Conservation (phyloP, 148 eudicot genomes). For the Suaeda aralocaspica region DNA sequence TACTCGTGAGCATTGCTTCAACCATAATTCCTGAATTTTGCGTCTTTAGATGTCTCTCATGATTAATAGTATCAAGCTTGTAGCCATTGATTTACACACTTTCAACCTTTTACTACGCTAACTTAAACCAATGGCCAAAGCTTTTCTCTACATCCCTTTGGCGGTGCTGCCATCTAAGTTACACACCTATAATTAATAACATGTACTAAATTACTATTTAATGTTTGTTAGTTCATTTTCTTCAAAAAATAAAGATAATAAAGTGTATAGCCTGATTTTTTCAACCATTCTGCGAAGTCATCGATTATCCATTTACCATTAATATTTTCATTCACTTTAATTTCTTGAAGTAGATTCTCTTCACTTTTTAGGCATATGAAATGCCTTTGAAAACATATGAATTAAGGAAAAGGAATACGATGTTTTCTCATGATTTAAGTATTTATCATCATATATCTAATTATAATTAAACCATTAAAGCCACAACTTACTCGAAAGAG, state of each 20-base stretch:
- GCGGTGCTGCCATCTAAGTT: background rate
- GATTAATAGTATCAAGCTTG: background rate
- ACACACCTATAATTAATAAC: background rate
- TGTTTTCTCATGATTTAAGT: too few species aligned
- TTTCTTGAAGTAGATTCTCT: too few species aligned
- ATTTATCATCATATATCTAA: background rate
- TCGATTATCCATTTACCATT: slow-evolving; percentile 7
- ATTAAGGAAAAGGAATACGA: too few species aligned
- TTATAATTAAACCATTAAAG: background rate
- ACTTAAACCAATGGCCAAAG: background rate
- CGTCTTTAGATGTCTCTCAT: slow-evolving; percentile 2
- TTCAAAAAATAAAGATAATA: background rate
- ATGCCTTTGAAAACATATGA: background rate
- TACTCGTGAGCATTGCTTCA: slow-evolving; percentile 10
- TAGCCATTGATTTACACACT: too few species aligned
- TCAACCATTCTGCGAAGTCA: background rate
- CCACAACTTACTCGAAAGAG: background rate
- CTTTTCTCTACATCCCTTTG: background rate
- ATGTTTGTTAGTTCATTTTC: background rate
- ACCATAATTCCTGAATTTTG: slow-evolving; percentile 20
- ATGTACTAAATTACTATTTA: background rate
- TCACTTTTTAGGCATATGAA: background rate
- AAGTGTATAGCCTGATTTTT: slow-evolving; percentile 4
- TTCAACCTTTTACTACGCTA: too few species aligned
- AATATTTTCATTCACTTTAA: background rate